phyloP scores from a whole-genome alignment of 192 early-diverging fungal genomes.

The Coemansia erecta region DNA sequence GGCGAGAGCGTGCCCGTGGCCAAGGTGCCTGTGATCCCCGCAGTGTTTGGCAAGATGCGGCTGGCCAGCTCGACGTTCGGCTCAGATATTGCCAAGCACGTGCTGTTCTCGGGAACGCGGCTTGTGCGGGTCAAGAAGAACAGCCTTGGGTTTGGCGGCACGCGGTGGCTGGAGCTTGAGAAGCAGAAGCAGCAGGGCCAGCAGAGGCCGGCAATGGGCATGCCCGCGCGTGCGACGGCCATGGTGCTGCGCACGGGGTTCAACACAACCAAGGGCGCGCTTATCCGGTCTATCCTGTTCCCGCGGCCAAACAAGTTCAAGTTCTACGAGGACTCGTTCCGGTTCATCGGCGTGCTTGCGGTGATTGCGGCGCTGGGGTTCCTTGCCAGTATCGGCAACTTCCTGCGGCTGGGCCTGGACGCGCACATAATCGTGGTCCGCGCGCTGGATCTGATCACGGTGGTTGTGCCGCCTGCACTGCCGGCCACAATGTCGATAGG shows the following conservation, averaged over 20 bases:
- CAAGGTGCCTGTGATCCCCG: conserved; percentile 77
- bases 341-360: conserved; percentile 90
- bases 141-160: conserved; percentile 39
- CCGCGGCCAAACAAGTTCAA: conserved; percentile 95
- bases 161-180: conserved; percentile 47
- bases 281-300: conserved; percentile 94
- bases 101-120: conserved; percentile 91
- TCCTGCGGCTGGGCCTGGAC: conserved; percentile 74
- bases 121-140: conserved; percentile 75
- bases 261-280: conserved; percentile 93
- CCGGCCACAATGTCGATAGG: conserved; percentile 99
- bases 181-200: neutral
- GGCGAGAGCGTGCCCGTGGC: conserved; percentile 95
- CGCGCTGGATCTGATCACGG: conserved; percentile 95
- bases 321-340: conserved; percentile 96
- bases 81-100: conserved; percentile 75
- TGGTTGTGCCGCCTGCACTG: conserved; percentile 94
- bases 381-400: conserved; percentile 83
- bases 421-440: conserved; percentile 73
- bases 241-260: conserved; percentile 92
- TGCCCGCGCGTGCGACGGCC: conserved; percentile 64
- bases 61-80: conserved; percentile 52
- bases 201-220: conserved; percentile 38
- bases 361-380: conserved; percentile 84
- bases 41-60: conserved; percentile 60